phyloP scores from a whole-genome alignment of 176 grass and related monocot species.

The Eragrostis nindensis region DNA sequence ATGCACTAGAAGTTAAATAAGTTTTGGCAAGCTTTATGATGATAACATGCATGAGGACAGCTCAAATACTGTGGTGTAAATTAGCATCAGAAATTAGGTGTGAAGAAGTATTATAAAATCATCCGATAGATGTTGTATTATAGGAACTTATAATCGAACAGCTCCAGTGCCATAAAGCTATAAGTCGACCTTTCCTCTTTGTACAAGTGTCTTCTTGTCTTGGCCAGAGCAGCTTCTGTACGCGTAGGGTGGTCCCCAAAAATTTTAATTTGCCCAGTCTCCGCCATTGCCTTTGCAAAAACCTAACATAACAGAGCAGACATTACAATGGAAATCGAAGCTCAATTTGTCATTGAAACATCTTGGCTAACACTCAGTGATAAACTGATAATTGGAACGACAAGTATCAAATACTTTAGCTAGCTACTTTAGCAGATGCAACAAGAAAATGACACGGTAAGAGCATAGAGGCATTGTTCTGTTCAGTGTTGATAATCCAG shows the following conservation, averaged over 20 bases:
- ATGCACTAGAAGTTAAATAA: slow-evolving; percentile 11
- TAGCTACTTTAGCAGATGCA: slow-evolving; percentile 17
- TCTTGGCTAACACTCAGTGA: neutral
- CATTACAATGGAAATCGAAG: slow-evolving; percentile 10
- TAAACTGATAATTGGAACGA: slow-evolving; percentile 30
- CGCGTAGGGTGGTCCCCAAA: slow-evolving; percentile 84
- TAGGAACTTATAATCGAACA: slow-evolving; percentile 9
- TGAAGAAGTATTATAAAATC: neutral
- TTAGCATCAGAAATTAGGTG: slow-evolving; percentile 14
- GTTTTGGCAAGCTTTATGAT: slow-evolving; percentile 16
- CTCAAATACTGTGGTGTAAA: neutral
- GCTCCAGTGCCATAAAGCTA: neutral
- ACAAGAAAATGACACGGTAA: slow-evolving; percentile 10
- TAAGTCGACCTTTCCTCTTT: slow-evolving; percentile 88
- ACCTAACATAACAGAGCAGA: slow-evolving; percentile 57
- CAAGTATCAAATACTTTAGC: neutral
- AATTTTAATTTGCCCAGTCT: slow-evolving; percentile 92
- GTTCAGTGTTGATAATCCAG: too few relatives aligned
- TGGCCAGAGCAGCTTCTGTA: slow-evolving; percentile 91
- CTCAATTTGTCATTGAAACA: slow-evolving; percentile 13
- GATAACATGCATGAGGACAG: neutral
- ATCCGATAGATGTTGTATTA: neutral
- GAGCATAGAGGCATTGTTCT: slow-evolving; percentile 6
- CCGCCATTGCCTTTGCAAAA: slow-evolving; percentile 96
- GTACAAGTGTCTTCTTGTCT: slow-evolving; percentile 85